Conservation (phyloP, 495 filamentous ascomycete genomes). For the Tuber melanosporum region DNA sequence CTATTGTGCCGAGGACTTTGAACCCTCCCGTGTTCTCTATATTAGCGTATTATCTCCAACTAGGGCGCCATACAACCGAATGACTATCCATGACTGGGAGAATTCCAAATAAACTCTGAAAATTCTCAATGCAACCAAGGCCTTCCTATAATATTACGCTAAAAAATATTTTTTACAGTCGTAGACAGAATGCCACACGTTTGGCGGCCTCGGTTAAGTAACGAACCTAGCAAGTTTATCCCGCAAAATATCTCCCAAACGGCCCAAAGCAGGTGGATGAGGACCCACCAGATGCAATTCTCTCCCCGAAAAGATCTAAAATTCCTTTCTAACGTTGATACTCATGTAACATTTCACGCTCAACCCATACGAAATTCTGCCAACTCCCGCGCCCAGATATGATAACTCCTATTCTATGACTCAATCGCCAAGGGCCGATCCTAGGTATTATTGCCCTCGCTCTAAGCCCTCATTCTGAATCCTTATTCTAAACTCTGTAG, state of each 20-base stretch:
- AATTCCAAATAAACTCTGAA: neutral
- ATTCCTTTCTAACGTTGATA: neutral
- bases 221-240: neutral
- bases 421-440: neutral
- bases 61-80: neutral
- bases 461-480: neutral
- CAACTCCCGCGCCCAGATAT: neutral
- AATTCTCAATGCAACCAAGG: neutral
- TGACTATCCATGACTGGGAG: neutral
- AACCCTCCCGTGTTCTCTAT: neutral
- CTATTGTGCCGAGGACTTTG: neutral
- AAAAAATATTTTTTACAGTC: no score
- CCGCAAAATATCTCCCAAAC: no score
- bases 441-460: neutral
- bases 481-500: neutral
- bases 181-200: neutral
- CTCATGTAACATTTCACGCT: neutral
- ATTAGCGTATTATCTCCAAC: neutral
- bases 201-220: neutral
- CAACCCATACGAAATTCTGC: neutral
- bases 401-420: neutral
- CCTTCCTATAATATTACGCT: no score
- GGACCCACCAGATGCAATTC: no score
- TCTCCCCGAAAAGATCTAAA: no score
- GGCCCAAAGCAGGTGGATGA: no score